These are phyloP conservation scores for Paracamarosporium sp. DNA, from an alignment of 2,329 filamentous ascomycete species.

Conservation along the genomic window DNA sequence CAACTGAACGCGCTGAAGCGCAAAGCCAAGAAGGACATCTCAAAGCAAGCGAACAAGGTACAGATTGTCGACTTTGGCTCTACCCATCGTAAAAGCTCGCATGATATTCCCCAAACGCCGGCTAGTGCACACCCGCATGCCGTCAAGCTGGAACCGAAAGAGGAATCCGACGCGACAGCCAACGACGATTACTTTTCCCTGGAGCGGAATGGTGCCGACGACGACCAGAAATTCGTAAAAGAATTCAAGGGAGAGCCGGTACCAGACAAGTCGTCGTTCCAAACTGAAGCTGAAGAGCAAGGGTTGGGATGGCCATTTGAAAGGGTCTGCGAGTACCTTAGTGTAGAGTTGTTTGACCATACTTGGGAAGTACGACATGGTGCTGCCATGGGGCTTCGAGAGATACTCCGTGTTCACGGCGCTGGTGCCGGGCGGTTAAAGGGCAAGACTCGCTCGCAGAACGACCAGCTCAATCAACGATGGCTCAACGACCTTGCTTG, in stretches of 20 bases:
- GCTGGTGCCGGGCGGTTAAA: constrained; percentile 80
- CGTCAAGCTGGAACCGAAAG: constrained; percentile 67
- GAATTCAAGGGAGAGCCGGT: constrained; percentile 89
- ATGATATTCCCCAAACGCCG: constrained; percentile 65
- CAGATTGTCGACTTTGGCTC: constrained; percentile 86
- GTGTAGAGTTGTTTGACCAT: constrained; percentile 89
- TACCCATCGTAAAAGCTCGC: constrained; percentile 67
- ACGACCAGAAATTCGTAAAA: constrained; percentile 89
- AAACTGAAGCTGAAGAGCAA: constrained; percentile 77
- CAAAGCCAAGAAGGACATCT: constrained; percentile 88
- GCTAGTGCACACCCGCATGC: constrained; percentile 59
- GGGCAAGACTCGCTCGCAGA: constrained; percentile 74
- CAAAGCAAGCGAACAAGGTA: constrained; percentile 87
- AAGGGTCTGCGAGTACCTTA: constrained; percentile 90
- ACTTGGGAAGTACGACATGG: constrained; percentile 97
- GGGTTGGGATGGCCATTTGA: constrained; percentile 94
- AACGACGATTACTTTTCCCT: constrained; percentile 85
- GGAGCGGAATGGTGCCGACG: constrained; percentile 80
- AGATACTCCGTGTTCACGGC: constrained; percentile 91
- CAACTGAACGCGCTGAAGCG: constrained; percentile 95
- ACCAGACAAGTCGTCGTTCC: constrained; percentile 84
- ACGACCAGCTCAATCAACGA: constrained; percentile 77
- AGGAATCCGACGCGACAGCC: constrained; percentile 67
- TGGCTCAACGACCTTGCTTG: constrained; percentile 98
- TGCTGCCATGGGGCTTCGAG: constrained; percentile 91